phyloP scores from a whole-genome alignment of 1,284 basidiomycete species.

The Quambalaria eucalypti region DNA sequence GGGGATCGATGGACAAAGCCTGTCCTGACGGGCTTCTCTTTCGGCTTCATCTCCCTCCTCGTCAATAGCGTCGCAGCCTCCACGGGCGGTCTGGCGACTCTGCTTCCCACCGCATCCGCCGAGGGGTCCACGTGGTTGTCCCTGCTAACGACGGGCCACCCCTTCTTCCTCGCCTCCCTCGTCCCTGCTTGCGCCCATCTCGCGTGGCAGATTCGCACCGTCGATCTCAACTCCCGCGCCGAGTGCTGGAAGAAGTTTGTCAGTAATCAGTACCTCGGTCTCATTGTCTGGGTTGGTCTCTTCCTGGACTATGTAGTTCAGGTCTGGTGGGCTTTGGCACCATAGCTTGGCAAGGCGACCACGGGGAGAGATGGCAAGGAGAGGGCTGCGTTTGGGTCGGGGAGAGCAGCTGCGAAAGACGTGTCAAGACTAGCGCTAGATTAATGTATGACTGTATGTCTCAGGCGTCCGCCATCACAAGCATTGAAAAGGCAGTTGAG shows the following conservation, averaged over 20 bases:
- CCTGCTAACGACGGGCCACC: conserved; percentile 54
- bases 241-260: conserved; percentile 89
- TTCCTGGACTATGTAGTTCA: conserved; percentile 59
- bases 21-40: conserved; percentile 67
- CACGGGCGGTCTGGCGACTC: neutral
- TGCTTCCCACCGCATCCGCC: neutral
- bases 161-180: conserved; percentile 68
- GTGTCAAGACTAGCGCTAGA: too few relatives aligned
- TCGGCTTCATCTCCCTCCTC: conserved; percentile 51
- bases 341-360: too few relatives aligned
- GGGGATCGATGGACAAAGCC: conserved; percentile 60
- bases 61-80: neutral
- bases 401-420: too few relatives aligned
- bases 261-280: conserved; percentile 78
- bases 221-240: conserved; percentile 63
- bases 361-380: too few relatives aligned
- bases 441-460: too few relatives aligned
- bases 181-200: conserved; percentile 68
- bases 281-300: conserved; percentile 78
- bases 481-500: too few relatives aligned
- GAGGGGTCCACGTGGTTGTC: neutral
- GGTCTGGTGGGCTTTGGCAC: neutral
- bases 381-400: too few relatives aligned
- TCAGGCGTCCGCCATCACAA: too few relatives aligned
- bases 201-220: conserved; percentile 62